These are phyloP conservation scores for Metarhizium anisopliae DNA, from an alignment of 2,329 filamentous ascomycete species.

Conservation along the genomic window DNA sequence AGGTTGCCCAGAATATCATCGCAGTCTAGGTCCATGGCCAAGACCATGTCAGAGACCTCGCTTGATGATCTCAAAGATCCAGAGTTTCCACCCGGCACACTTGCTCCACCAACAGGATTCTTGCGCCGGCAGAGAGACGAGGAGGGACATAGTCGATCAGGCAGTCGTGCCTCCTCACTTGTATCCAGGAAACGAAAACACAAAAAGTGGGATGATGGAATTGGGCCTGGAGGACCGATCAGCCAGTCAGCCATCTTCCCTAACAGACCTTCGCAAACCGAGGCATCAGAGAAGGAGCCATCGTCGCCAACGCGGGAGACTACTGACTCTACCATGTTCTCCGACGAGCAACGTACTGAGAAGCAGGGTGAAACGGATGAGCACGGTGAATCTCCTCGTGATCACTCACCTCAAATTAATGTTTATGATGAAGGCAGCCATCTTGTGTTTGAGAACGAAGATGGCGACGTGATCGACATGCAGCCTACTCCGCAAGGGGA, in stretches of 20 bases:
- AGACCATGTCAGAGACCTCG: constrained; percentile 74
- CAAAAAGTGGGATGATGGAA: constrained; percentile 62
- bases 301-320: constrained; percentile 19
- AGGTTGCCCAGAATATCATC: constrained; percentile 65
- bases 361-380: constrained; percentile 17
- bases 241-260: constrained; percentile 85
- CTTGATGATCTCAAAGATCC: constrained; percentile 53
- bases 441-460: constrained; percentile 72
- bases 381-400: constrained; percentile 11
- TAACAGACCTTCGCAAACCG: constrained; percentile 27
- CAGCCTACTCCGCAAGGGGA: constrained; percentile 23
- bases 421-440: constrained; percentile 75
- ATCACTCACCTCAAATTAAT: constrained; percentile 38
- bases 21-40: constrained; percentile 70
- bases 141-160: constrained; percentile 41
- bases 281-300: constrained; percentile 20
- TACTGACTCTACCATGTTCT: constrained; percentile 23
- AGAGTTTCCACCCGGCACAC: constrained; percentile 56
- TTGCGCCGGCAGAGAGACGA: constrained; percentile 78
- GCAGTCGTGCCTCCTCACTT: constrained; percentile 51
- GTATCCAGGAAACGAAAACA: constrained; percentile 53
- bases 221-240: constrained; percentile 77
- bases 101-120: constrained; percentile 70
- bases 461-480: constrained; percentile 75
- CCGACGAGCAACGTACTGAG: constrained; percentile 23